These are phyloP conservation scores for Durusdinium trenchii DNA, from an alignment of 73 alveolate species.

Conservation along the genomic window DNA sequence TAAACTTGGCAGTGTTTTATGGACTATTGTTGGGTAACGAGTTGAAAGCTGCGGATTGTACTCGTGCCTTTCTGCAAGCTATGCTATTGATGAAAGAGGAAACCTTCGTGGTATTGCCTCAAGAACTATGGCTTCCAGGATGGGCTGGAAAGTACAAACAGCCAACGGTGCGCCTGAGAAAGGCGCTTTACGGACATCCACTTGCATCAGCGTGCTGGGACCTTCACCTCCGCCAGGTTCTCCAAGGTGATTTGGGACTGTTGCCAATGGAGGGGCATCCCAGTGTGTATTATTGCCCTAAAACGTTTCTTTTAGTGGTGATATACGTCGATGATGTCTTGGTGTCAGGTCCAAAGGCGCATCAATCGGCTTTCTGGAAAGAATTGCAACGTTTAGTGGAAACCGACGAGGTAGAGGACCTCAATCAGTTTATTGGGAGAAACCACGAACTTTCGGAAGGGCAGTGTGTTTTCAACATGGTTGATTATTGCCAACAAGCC, in stretches of 20 bases:
- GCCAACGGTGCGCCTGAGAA: background rate
- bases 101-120: background rate
- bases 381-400: background rate
- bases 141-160: background rate
- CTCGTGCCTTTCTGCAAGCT: background rate
- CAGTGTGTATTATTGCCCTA: background rate
- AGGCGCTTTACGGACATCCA: slow-evolving; percentile 27
- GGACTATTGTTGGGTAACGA: background rate
- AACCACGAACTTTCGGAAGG: background rate
- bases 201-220: slow-evolving; percentile 5
- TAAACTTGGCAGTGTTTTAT: background rate
- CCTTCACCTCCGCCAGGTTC: background rate
- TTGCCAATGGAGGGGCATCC: background rate
- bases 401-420: background rate
- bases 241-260: background rate
- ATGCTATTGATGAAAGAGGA: background rate
- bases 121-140: background rate
- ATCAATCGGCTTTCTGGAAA: background rate
- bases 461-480: background rate
- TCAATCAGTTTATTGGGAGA: background rate
- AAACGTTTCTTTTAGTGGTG: background rate
- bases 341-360: background rate
- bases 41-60: background rate
- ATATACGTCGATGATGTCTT: slow-evolving; percentile 16
- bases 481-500: background rate